Percentiles rank a stretch among this genome's conserved stretches.
Evolutionary conservation across 805 yeast species (phyloP).

Genomic region (Martiniozyma abietophila): DNA sequence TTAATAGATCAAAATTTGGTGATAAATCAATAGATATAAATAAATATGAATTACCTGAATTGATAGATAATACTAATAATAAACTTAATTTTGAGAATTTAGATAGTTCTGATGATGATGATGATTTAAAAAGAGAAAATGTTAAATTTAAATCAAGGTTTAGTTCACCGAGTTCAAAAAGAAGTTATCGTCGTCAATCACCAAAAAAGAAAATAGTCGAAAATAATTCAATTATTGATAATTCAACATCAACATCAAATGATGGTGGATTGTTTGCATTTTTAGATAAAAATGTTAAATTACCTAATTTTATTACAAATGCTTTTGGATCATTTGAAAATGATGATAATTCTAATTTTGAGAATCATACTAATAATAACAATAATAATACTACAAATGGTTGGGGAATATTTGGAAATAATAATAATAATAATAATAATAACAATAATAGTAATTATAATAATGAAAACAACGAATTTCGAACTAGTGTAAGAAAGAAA

Average conservation of each 20-base stretch:
- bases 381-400: slow-evolving; percentile 4
- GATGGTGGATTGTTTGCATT: slow-evolving; percentile 5
- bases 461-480: slow-evolving; percentile 2
- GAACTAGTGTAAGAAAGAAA: slow-evolving; percentile 10
- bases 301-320: background rate
- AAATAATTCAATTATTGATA: background rate
- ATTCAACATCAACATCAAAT: background rate
- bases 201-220: background rate
- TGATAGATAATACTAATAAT: slow-evolving; percentile 2
- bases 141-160: background rate
- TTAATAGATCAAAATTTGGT: background rate
- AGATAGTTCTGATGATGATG: slow-evolving; percentile 2
- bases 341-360: too few species aligned
- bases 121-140: background rate
- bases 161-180: slow-evolving; percentile 2
- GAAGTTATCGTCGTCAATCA: background rate
- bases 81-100: background rate
- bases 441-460: background rate
- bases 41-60: slow-evolving; percentile 8
- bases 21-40: background rate
- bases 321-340: too few species aligned
- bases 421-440: background rate
- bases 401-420: slow-evolving; percentile 4
- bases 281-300: slow-evolving; percentile 4
- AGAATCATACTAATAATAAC: too few species aligned